Conservation (phyloP, 495 filamentous ascomycete species). For the Tirmania nivea region DNA sequence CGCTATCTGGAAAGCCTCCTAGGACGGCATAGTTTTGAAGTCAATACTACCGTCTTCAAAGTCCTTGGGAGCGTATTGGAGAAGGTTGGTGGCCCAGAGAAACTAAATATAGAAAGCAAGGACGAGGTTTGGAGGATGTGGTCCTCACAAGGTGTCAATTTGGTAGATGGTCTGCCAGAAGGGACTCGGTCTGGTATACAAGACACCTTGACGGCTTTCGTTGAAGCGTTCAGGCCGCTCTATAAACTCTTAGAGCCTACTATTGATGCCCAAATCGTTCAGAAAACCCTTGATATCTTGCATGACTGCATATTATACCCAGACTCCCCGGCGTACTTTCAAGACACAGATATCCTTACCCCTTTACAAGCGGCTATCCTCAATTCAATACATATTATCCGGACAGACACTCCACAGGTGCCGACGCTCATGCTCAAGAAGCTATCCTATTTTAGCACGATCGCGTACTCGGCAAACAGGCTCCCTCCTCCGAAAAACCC, state of each 20-base stretch:
- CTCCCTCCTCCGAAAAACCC: neutral
- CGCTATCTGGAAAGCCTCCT: constrained; percentile 39
- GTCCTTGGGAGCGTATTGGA: constrained; percentile 45
- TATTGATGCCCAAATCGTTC: constrained; percentile 36
- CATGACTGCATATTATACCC: constrained; percentile 44
- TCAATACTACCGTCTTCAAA: constrained; percentile 50
- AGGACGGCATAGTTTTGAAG: constrained; percentile 37
- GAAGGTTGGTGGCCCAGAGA: constrained; percentile 25
- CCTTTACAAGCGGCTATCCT: constrained; percentile 54
- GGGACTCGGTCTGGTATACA: constrained; percentile 14
- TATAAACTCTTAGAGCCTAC: constrained; percentile 53
- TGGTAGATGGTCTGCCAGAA: constrained; percentile 14
- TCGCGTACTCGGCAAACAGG: constrained; percentile 34
- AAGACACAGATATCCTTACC: constrained; percentile 67
- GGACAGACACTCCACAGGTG: constrained; percentile 41
- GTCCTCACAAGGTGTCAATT: constrained; percentile 22
- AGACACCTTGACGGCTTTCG: constrained; percentile 41
- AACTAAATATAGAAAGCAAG: constrained; percentile 35
- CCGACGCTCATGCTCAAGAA: constrained; percentile 45
- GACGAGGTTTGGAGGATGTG: constrained; percentile 52
- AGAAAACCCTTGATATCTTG: constrained; percentile 31
- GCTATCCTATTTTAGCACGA: constrained; percentile 42
- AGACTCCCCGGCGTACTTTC: constrained; percentile 51
- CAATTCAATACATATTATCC: constrained; percentile 47
- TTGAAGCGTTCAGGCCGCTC: constrained; percentile 52